These are phyloP conservation scores for Curvularia sp. DNA, from an alignment of 2,329 filamentous ascomycete genomes.

Conservation along the genomic window DNA sequence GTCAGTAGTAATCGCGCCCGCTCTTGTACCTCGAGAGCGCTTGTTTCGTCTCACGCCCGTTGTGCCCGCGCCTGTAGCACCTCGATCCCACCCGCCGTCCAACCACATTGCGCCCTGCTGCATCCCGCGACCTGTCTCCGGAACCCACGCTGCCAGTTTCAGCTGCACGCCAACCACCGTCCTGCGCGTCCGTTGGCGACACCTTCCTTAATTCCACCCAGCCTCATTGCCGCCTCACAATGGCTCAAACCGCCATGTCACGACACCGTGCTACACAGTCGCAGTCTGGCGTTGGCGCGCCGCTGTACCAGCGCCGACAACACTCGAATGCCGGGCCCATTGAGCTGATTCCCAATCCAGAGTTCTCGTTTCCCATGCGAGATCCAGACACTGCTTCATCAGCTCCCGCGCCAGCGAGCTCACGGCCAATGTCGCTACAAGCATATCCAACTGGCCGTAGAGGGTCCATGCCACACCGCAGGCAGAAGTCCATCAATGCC, in stretches of 20 bases:
- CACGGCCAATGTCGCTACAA: constrained; percentile 50
- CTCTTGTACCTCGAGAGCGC: constrained; percentile 48
- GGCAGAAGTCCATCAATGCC: constrained; percentile 54
- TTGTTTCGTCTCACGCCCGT: constrained; percentile 50
- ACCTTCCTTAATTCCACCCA: constrained; percentile 42
- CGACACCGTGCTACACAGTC: constrained; percentile 52
- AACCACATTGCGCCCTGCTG: constrained; percentile 12
- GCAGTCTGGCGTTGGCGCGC: constrained; percentile 46
- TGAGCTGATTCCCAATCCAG: constrained; percentile 57
- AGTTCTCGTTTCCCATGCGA: constrained; percentile 58
- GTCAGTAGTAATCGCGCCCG: constrained; percentile 42
- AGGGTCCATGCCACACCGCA: constrained; percentile 44
- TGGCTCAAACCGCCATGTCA: constrained; percentile 51
- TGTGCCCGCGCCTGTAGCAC: constrained; percentile 44
- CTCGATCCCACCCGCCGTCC: constrained; percentile 16
- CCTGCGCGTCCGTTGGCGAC: constrained; percentile 32
- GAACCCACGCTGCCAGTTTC: constrained; percentile 32
- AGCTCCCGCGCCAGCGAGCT: constrained; percentile 44
- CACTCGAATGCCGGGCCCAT: constrained; percentile 45
- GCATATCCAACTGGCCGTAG: constrained; percentile 44
- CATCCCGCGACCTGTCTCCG: constrained; percentile 31
- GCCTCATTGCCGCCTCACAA: constrained; percentile 35
- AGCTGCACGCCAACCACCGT: constrained; percentile 31
- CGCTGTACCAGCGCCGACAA: constrained; percentile 49
- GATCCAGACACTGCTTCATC: constrained; percentile 38